Conservation (phyloP, 352 stramenopile species). For the Globisporangium parvum region DNA sequence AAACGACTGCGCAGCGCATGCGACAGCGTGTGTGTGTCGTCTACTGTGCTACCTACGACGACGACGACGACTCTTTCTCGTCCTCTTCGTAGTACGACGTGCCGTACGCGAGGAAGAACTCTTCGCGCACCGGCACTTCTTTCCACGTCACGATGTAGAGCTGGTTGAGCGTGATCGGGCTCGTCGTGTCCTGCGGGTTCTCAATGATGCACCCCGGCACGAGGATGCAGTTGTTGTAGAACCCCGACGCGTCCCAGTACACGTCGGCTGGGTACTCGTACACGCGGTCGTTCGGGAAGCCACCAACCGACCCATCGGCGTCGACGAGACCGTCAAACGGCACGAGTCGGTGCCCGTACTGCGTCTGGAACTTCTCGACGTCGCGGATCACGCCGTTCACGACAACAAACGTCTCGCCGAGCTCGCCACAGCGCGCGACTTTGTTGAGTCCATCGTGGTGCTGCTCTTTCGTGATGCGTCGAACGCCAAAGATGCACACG, state of each 20-base stretch:
- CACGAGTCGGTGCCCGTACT: conserved; percentile 79
- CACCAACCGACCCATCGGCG: conserved; percentile 74
- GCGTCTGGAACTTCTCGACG: conserved; percentile 85
- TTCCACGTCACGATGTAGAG: conserved; percentile 89
- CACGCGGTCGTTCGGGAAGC: conserved; percentile 84
- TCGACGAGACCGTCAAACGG: conserved; percentile 82
- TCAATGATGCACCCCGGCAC: conserved; percentile 79
- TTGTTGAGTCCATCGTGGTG: conserved; percentile 87
- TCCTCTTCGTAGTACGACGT: conserved; percentile 88
- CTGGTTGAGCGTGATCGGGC: conserved; percentile 76
- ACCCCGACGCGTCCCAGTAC: conserved; percentile 84
- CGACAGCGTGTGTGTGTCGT: not conserved
- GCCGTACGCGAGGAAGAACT: conserved; percentile 87
- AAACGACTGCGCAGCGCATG: too few relatives aligned
- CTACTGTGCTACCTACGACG: not conserved
- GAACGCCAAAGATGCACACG: conserved; percentile 85
- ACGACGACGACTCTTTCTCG: conserved; percentile 53
- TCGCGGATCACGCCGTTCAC: conserved; percentile 82
- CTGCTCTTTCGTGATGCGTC: conserved; percentile 82
- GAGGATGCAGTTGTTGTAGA: conserved; percentile 90
- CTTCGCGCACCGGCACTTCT: conserved; percentile 70
- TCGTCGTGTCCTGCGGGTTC: conserved; percentile 70
- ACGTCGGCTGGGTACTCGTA: conserved; percentile 82
- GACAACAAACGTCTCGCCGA: conserved; percentile 85
- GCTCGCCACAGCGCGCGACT: conserved; percentile 72